Percentiles rank a stretch among this genome's conserved stretches.
These are phyloP conservation scores for Phascolomyces articulosus DNA, from an alignment of 371 early-diverging fungal species.

Conservation along the genomic window DNA sequence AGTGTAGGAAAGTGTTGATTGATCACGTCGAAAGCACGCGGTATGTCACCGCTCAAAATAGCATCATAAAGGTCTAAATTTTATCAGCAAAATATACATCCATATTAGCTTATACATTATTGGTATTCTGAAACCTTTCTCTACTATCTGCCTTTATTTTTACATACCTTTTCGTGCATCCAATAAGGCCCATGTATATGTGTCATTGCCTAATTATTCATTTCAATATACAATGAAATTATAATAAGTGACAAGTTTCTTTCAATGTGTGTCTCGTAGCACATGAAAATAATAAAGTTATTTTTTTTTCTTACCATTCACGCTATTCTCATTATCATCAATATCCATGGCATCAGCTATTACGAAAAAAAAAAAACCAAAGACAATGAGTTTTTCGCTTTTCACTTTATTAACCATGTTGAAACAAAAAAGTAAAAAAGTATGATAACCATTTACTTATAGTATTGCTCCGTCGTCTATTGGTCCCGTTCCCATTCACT, in stretches of 20 bases:
- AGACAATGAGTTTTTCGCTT: no score
- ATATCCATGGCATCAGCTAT: conserved; percentile 15
- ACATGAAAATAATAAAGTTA: no score
- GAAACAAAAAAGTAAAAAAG: not conserved
- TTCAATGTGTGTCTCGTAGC: not conserved
- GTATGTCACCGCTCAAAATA: conserved; percentile 33
- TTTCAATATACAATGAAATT: no score
- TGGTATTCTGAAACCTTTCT: no score
- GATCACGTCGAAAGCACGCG: conserved; percentile 36
- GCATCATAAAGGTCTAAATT: conserved; percentile 31
- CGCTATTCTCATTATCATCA: conserved; percentile 1
- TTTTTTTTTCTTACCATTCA: not conserved
- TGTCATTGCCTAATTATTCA: not conserved
- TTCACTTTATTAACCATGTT: not conserved
- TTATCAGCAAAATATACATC: not conserved
- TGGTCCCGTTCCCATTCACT: conserved; percentile 12
- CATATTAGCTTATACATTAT: no score
- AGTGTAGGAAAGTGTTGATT: conserved; percentile 32
- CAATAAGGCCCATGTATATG: conserved; percentile 30
- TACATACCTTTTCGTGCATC: conserved; percentile 43
- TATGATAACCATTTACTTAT: not conserved
- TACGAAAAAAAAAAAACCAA: not conserved
- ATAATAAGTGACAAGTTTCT: not conserved
- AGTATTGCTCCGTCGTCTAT: conserved; percentile 3
- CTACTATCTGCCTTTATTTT: not conserved